These are phyloP conservation scores for Umbilicaria muhlenbergii DNA, from an alignment of 495 filamentous ascomycete genomes.

Conservation along the genomic window DNA sequence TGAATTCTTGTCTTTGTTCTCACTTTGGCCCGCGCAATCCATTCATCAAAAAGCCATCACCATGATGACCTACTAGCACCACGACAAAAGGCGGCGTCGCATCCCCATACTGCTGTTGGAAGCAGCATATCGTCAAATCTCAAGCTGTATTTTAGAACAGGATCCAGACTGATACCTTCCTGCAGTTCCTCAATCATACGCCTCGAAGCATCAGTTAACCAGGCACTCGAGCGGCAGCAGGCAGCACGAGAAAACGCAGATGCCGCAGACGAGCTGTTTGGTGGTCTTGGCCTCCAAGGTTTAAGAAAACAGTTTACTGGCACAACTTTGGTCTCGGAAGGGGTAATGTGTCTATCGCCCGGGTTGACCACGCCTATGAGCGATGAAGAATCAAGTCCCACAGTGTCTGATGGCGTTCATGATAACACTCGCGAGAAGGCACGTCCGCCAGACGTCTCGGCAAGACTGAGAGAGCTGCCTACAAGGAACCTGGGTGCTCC, in stretches of 20 bases:
- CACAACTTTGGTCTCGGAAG: conserved; percentile 6
- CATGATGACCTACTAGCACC: background rate
- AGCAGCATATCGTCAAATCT: too few relatives aligned
- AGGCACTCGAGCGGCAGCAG: conserved; percentile 17
- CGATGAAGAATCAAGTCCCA: conserved; percentile 5
- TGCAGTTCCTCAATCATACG: conserved; percentile 16
- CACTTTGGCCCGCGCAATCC: background rate
- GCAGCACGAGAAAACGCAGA: background rate
- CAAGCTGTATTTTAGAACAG: too few relatives aligned
- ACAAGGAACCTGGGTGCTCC: conserved; percentile 2
- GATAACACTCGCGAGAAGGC: background rate
- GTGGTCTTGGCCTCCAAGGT: conserved; percentile 1
- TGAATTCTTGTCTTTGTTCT: background rate
- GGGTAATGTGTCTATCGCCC: background rate
- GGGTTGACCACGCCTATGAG: conserved; percentile 1
- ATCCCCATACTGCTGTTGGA: too few relatives aligned
- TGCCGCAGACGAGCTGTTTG: background rate
- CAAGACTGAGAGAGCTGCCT: conserved; percentile 1
- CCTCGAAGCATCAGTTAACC: conserved; percentile 16
- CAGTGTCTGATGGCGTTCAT: background rate
- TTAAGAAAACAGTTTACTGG: conserved; percentile 5
- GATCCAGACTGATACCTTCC: background rate
- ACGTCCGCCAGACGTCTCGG: background rate
- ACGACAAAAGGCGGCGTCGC: background rate
- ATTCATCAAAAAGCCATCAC: background rate